These are phyloP conservation scores for Coniferiporia weirii DNA, from an alignment of 1,284 basidiomycete genomes.

Conservation along the genomic window DNA sequence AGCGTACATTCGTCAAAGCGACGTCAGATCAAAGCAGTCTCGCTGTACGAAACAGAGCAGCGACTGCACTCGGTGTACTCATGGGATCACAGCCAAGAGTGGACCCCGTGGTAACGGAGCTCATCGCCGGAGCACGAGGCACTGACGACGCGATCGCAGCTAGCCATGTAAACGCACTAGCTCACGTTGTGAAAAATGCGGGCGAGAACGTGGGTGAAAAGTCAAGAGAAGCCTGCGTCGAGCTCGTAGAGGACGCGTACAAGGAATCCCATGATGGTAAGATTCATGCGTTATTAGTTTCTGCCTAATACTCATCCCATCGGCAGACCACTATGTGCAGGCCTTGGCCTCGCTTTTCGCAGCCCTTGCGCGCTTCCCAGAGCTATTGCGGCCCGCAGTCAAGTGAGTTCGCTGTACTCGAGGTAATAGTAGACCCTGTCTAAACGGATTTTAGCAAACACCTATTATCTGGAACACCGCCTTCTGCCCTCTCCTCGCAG, in stretches of 20 bases:
- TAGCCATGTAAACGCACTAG: constrained; percentile 73
- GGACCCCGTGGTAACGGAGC: constrained; percentile 85
- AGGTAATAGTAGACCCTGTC: neutral
- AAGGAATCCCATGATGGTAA: constrained; percentile 66
- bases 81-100: constrained; percentile 88
- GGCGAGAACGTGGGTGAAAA: constrained; percentile 74
- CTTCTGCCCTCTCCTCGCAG: constrained; percentile 58
- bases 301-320: constrained; percentile 9
- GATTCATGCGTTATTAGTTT: neutral
- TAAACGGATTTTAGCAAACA: constrained; percentile 35
- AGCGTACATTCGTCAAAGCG: constrained; percentile 96
- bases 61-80: constrained; percentile 81
- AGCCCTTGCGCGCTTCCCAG: constrained; percentile 61
- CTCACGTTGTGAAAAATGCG: constrained; percentile 71
- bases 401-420: constrained; percentile 41
- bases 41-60: constrained; percentile 80
- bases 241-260: constrained; percentile 79
- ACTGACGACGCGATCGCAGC: constrained; percentile 73
- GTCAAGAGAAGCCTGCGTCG: constrained; percentile 65
- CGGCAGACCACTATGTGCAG: constrained; percentile 65
- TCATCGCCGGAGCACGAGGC: constrained; percentile 64
- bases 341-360: constrained; percentile 66
- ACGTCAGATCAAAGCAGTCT: constrained; percentile 76
- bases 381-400: constrained; percentile 64
- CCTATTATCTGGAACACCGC: constrained; percentile 58